Percentiles rank a stretch among this genome's conserved stretches.
phyloP scores from a whole-genome alignment of 2,329 filamentous ascomycete genomes.

The Paraconiothyrium sp. region DNA sequence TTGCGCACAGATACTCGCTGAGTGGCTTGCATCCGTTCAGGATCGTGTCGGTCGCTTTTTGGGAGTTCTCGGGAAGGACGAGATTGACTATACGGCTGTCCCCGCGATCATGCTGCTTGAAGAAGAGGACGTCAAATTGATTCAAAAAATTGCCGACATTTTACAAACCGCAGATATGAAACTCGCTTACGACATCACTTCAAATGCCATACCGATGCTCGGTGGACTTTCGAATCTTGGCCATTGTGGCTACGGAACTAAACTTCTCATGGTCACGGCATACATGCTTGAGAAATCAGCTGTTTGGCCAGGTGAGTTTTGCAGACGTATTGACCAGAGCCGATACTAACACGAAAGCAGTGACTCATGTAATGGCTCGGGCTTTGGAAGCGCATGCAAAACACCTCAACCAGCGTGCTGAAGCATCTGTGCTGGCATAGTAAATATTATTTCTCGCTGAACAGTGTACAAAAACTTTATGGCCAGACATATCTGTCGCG shows the following conservation, averaged over 20 bases:
- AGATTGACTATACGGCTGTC: constrained; percentile 80
- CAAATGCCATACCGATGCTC: constrained; percentile 60
- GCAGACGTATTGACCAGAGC: not conserved
- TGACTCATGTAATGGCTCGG: constrained; percentile 74
- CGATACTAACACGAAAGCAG: constrained; percentile 52
- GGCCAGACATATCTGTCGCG: constrained; percentile 14
- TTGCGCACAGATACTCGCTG: constrained; percentile 90
- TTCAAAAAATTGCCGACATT: constrained; percentile 84
- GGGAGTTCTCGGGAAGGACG: constrained; percentile 84
- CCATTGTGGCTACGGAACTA: constrained; percentile 79
- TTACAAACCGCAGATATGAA: constrained; percentile 80
- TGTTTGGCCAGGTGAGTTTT: constrained; percentile 84
- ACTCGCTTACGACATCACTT: constrained; percentile 66
- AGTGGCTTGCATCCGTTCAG: constrained; percentile 93
- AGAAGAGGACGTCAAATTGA: constrained; percentile 86
- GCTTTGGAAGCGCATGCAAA: constrained; percentile 71
- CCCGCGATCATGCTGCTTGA: constrained; percentile 90
- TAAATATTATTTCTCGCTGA: constrained; percentile 33
- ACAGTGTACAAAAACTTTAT: constrained; percentile 33
- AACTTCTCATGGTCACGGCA: constrained; percentile 83
- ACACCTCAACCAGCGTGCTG: constrained; percentile 69
- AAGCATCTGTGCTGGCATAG: constrained; percentile 53
- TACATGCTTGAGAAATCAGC: constrained; percentile 88
- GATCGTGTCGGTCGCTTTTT: constrained; percentile 91
- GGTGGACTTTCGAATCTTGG: constrained; percentile 66